phyloP scores from a whole-genome alignment of 2,329 filamentous ascomycete genomes.

The Aspergillus piperis region DNA sequence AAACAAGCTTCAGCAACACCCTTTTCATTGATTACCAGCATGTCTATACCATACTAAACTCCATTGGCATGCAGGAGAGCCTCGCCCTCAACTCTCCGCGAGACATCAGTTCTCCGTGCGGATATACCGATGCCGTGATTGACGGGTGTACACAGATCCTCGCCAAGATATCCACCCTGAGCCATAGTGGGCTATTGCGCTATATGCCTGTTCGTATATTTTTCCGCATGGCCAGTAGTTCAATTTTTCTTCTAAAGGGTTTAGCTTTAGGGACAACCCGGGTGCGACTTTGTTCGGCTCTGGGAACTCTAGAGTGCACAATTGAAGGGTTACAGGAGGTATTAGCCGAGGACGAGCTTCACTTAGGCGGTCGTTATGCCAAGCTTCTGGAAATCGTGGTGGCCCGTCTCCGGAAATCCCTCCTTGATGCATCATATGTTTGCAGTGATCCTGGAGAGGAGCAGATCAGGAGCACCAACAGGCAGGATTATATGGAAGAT shows the following conservation, averaged over 20 bases:
- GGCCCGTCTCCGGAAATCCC: neutral
- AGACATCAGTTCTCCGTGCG: conserved; percentile 39
- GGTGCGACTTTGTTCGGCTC: neutral
- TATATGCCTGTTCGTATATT: conserved; percentile 48
- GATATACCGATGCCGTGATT: conserved; percentile 53
- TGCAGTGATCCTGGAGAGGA: too few species aligned
- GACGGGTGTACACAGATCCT: conserved; percentile 50
- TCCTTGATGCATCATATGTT: neutral
- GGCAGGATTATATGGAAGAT: neutral
- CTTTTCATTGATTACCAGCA: conserved; percentile 51
- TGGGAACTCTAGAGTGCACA: neutral
- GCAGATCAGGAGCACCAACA: neutral
- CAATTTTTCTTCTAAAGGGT: conserved; percentile 52
- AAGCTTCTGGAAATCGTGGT: neutral
- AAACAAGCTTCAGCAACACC: conserved; percentile 39
- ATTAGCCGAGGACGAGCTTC: neutral
- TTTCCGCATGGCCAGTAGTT: conserved; percentile 52
- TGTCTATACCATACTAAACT: conserved; percentile 35
- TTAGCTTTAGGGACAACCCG: conserved; percentile 40
- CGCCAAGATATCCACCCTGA: conserved; percentile 43
- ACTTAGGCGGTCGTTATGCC: neutral
- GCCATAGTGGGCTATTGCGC: conserved; percentile 41
- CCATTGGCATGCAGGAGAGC: conserved; percentile 50
- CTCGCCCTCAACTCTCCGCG: conserved; percentile 11
- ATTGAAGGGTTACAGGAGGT: neutral